Evolutionary conservation across 1,284 basidiomycete genomes (phyloP).

Genomic region (Mycosarcoma maydis): DNA sequence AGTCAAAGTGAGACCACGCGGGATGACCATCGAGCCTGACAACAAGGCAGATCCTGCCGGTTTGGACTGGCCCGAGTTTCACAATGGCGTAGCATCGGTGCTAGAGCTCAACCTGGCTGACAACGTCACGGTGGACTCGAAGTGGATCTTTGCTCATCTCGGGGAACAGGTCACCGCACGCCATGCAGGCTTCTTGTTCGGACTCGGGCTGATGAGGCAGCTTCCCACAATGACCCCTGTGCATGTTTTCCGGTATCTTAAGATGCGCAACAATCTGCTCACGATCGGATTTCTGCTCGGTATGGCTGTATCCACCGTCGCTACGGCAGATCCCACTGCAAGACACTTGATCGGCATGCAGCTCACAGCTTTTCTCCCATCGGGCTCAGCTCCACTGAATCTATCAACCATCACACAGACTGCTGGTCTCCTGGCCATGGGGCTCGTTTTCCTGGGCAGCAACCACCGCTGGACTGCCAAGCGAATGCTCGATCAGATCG

Average conservation of each 20-base stretch:
- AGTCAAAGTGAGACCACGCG: constrained; percentile 51
- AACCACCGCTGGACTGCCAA: constrained; percentile 91
- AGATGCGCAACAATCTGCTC: constrained; percentile 92
- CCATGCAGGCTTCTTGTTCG: constrained; percentile 95
- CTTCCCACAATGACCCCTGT: constrained; percentile 86
- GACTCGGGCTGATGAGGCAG: constrained; percentile 90
- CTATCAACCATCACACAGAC: constrained; percentile 89
- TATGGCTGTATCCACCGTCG: constrained; percentile 88
- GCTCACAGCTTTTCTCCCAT: constrained; percentile 88
- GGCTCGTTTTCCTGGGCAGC: constrained; percentile 87
- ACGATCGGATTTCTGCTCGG: constrained; percentile 93
- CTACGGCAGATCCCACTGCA: constrained; percentile 83
- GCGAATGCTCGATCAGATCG: constrained; percentile 84
- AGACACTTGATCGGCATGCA: constrained; percentile 92
- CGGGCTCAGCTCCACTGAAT: constrained; percentile 85
- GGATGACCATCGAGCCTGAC: constrained; percentile 36
- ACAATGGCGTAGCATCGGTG: constrained; percentile 93
- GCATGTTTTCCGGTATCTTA: constrained; percentile 84
- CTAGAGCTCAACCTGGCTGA: constrained; percentile 75
- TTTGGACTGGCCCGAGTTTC: constrained; percentile 91
- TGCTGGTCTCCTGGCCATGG: constrained; percentile 86
- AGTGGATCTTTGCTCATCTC: constrained; percentile 64
- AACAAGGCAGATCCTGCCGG: constrained; percentile 43
- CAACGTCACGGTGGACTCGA: constrained; percentile 71
- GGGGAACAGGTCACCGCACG: constrained; percentile 75